These are phyloP conservation scores for Globisporangium perplexum DNA, from an alignment of 352 stramenopile genomes.

Conservation along the genomic window DNA sequence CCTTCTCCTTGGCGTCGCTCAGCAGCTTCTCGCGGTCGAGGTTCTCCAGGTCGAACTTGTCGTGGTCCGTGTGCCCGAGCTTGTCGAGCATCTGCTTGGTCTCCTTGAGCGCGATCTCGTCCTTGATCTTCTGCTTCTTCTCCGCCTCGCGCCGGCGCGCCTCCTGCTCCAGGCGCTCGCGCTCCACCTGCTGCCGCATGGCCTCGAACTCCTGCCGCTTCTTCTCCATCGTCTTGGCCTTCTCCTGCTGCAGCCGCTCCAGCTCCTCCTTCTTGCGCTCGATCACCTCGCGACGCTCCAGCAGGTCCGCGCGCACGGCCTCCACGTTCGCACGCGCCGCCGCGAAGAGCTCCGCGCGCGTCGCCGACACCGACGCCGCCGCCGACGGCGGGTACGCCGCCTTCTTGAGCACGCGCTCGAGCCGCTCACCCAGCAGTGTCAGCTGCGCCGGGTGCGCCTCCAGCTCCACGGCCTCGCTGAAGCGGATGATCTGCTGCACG, in stretches of 20 bases:
- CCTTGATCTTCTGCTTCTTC: conserved; percentile 95
- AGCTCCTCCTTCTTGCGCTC: conserved; percentile 97
- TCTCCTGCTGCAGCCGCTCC: conserved; percentile 92
- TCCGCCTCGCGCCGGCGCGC: conserved; percentile 87
- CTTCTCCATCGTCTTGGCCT: conserved; percentile 81
- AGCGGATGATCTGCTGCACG: conserved; percentile 78
- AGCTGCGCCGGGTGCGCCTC: conserved; percentile 76
- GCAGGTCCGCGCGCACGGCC: conserved; percentile 77
- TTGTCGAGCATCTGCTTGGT: conserved; percentile 77
- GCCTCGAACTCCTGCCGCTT: conserved; percentile 73
- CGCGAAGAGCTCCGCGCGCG: conserved; percentile 63
- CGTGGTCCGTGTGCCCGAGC: conserved; percentile 63
- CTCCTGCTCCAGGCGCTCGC: conserved; percentile 70
- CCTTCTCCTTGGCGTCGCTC: conserved; percentile 93
- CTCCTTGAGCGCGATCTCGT: conserved; percentile 93
- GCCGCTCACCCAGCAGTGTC: conserved; percentile 59
- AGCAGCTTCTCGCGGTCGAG: conserved; percentile 81
- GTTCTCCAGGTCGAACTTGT: conserved; percentile 64
- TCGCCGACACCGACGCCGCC: conserved; percentile 10
- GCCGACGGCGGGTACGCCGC: conserved; percentile 19
- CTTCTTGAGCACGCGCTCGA: conserved; percentile 55
- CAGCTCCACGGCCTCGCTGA: conserved; percentile 74
- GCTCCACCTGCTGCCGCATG: conserved; percentile 67
- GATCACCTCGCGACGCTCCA: conserved; percentile 92
- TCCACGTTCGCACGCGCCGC: conserved; percentile 58